Conservation (phyloP, 2,329 filamentous ascomycete genomes). For the Macroventuria anomochaeta region DNA sequence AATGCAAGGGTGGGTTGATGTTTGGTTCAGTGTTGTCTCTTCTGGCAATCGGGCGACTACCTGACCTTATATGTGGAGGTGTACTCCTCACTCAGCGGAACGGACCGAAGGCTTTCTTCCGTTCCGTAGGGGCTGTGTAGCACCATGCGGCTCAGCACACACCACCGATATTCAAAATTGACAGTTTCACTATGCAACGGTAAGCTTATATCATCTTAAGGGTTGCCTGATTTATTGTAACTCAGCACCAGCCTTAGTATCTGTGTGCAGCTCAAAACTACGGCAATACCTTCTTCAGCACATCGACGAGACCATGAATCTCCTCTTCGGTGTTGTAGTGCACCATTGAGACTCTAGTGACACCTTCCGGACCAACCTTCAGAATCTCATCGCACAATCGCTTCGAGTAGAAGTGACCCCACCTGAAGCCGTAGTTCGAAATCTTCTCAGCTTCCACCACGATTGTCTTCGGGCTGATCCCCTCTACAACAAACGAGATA, state of each 20-base stretch:
- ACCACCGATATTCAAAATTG: neutral
- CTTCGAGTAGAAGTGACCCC: constrained; percentile 73
- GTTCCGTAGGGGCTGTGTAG: neutral
- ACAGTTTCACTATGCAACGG: neutral
- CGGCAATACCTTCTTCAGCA: constrained; percentile 59
- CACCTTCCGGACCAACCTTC: constrained; percentile 64
- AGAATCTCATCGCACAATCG: constrained; percentile 66
- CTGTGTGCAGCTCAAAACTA: neutral
- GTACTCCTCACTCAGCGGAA: neutral
- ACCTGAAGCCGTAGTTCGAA: constrained; percentile 67
- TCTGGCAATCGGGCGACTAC: neutral
- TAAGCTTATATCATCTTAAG: neutral
- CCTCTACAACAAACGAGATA: constrained; percentile 70
- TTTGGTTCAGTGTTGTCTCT: neutral
- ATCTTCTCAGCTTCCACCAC: constrained; percentile 68
- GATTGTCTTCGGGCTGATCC: constrained; percentile 62
- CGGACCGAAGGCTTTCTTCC: constrained; percentile 3
- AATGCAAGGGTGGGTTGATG: neutral
- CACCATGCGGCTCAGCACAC: neutral
- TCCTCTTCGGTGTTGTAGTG: constrained; percentile 76
- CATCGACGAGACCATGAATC: constrained; percentile 59
- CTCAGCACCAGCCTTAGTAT: neutral
- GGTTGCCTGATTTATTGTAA: neutral
- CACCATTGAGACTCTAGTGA: constrained; percentile 73
- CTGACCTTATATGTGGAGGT: neutral